Base-by-base conservation (phyloP, 2,329 filamentous ascomycete species). In the Stagonosporopsis vannaccii region DNA sequence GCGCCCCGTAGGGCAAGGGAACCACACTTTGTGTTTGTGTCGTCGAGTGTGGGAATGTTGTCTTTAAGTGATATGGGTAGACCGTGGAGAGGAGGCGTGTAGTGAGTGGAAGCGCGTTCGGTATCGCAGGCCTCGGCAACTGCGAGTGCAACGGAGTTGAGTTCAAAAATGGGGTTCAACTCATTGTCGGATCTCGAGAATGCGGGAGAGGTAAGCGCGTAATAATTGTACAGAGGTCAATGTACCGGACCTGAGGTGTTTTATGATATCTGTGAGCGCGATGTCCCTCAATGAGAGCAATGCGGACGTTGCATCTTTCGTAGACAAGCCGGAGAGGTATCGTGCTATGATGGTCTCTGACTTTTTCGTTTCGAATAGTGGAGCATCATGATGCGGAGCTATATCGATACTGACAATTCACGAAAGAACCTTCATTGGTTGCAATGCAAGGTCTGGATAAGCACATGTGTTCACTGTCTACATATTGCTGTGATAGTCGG, bases 11-110 rank as follows among this genome's bases (percentile, higher is more conserved):
- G 77, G 0, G 85, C 82, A 56, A 81, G 85, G 0, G 86, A 89
- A 3, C 87, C 87, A 8, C 85, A 82, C 42, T 58, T 59, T 22
- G 58, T 68, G 13, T 54, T 49, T 40, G 48, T 61, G 11, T 15
- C 17, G 15, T 64, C 63, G 12, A 62, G 44, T 1, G 85, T 88
- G 48, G 79, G 79, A 66, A 85, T 80, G 68, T 87, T 88, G 72
- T 88, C 86, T 71, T 89, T 88, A 6, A 88, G 72, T 4, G 89
- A 66, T 8, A 87, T 71, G 1, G 86, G 85, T 15, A 89, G 78
- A 66, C 85, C 86, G 68, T 87, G 84, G 2, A 89, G 74, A 0
- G 76, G 62, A 2, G 79, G 80, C 0, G 77, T 79, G 20, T 71
- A 69, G 61, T 83, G 81, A 11, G 78, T 78, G 2, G 73, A 60